phyloP scores from a whole-genome alignment of 148 eudicot genomes.

The Nepenthes mirabilis region DNA sequence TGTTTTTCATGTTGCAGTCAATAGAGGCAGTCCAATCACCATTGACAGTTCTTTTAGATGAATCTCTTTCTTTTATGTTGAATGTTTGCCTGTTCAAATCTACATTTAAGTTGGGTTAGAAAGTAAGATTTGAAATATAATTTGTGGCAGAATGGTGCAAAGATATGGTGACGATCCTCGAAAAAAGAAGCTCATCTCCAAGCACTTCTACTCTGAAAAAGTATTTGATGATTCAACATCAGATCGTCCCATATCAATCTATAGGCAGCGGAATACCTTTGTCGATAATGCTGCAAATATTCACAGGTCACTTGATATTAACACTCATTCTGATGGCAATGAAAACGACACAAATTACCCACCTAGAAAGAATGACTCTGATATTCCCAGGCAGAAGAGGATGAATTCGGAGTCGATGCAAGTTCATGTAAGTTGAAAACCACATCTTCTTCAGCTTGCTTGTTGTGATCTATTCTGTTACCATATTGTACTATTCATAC shows the following conservation, averaged over 20 bases:
- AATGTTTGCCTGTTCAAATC: too few species aligned
- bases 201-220: slow-evolving; percentile 47
- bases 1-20: too few species aligned
- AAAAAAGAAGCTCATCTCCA: slow-evolving; percentile 30
- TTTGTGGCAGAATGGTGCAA: slow-evolving; percentile 34
- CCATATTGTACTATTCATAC: too few species aligned
- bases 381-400: slow-evolving; percentile 3
- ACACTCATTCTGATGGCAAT: slow-evolving; percentile 11
- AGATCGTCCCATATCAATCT: slow-evolving; percentile 29
- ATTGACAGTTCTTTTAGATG: too few species aligned
- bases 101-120: background rate
- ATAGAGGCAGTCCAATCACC: too few species aligned
- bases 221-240: slow-evolving; percentile 44
- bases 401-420: slow-evolving; percentile 12
- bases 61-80: too few species aligned
- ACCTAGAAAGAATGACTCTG: slow-evolving; percentile 8
- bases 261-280: slow-evolving; percentile 30
- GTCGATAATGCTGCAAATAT: slow-evolving; percentile 16
- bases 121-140: background rate
- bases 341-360: slow-evolving; percentile 7
- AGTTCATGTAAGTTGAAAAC: slow-evolving; percentile 15
- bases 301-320: slow-evolving; percentile 7
- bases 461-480: background rate
- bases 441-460: background rate
- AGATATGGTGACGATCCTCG: slow-evolving; percentile 28